These are phyloP conservation scores for Nicotiana paniculata DNA, from an alignment of 257 asterid genomes.

Conservation along the genomic window DNA sequence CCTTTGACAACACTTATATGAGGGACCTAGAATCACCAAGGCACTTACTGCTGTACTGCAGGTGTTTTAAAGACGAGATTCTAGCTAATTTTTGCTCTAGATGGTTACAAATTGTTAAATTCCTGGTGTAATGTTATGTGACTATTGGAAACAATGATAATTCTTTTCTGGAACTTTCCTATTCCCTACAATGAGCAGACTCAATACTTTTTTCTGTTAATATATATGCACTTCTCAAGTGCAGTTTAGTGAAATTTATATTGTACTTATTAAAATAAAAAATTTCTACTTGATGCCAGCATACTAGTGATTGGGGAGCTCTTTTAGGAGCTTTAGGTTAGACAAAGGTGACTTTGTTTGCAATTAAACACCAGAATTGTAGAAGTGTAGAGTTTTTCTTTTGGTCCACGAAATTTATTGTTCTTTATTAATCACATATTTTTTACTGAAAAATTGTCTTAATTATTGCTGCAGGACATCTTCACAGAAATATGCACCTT, in stretches of 20 bases:
- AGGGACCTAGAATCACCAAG: not conserved
- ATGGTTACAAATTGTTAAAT: not conserved
- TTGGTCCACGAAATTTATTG: not conserved
- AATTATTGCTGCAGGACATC: conserved; percentile 40
- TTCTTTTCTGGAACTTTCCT: not conserved
- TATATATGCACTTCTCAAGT: not conserved
- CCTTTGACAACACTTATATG: not conserved
- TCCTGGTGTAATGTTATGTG: not conserved
- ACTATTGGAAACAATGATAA: not conserved
- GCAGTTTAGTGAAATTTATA: not conserved
- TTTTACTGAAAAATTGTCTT: not conserved
- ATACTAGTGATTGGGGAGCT: not conserved
- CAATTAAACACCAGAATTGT: not conserved
- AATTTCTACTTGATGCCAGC: conserved; percentile 1
- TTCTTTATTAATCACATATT: not conserved
- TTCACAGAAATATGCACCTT: conserved; percentile 71
- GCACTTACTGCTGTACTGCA: not conserved
- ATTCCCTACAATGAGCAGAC: not conserved
- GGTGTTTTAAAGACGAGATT: not conserved
- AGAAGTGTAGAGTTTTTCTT: not conserved
- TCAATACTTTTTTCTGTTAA: not conserved
- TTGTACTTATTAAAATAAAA: not conserved
- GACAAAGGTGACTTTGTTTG: not conserved
- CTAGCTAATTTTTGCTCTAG: not conserved
- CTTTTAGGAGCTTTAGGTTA: not conserved